phyloP scores from a whole-genome alignment of 1,139 yeast species.

The Lodderomyces jiufengensis region DNA sequence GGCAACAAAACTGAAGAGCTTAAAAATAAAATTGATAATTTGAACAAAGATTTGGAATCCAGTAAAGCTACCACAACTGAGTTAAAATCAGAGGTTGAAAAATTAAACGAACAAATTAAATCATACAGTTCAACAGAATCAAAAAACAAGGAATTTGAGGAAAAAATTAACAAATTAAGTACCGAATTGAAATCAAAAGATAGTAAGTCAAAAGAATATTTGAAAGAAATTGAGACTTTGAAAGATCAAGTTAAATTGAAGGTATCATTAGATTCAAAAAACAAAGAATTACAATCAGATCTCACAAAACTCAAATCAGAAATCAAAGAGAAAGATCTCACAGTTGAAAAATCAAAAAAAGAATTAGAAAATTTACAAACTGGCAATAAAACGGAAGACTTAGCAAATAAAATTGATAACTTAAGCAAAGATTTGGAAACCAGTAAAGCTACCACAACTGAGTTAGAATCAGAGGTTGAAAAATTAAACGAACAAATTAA shows the following conservation, averaged over 20 bases:
- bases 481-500: conserved; percentile 13
- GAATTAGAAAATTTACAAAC: conserved; percentile 10
- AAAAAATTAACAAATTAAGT: too few relatives aligned
- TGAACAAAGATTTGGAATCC: too few relatives aligned
- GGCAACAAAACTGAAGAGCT: too few relatives aligned
- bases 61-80: too few relatives aligned
- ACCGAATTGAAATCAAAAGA: too few relatives aligned
- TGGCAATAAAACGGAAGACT: too few relatives aligned
- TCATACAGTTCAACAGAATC: neutral
- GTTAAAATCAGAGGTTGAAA: conserved; percentile 38
- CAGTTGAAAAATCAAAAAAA: conserved; percentile 13
- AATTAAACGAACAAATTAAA: conserved; percentile 11
- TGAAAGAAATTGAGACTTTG: neutral
- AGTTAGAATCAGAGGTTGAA: conserved; percentile 38
- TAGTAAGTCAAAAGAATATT: too few relatives aligned
- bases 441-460: too few relatives aligned
- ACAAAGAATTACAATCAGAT: neutral
- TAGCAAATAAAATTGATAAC: too few relatives aligned
- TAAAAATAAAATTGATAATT: too few relatives aligned
- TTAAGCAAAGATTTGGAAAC: too few relatives aligned
- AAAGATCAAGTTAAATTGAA: neutral
- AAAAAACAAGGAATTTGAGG: neutral
- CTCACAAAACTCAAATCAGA: too few relatives aligned
- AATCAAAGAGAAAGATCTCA: neutral
- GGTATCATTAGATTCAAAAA: neutral